Conservation (phyloP, 164 flowering plant species). For the Echeveria elegans region DNA sequence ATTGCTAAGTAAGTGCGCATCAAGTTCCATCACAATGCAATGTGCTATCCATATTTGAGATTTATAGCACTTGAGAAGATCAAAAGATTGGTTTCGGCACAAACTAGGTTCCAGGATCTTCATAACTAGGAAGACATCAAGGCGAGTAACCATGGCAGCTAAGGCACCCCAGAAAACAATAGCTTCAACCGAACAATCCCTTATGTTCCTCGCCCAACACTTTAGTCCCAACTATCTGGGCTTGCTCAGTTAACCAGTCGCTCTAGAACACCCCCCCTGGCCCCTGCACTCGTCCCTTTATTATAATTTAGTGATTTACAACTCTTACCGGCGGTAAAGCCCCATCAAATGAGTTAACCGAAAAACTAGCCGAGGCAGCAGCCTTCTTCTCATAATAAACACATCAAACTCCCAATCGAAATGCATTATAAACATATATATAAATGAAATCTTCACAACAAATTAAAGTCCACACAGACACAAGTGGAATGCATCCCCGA, state of each 20-base stretch:
- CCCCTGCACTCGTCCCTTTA: slow-evolving; percentile 85
- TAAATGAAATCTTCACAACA: too few relatives aligned
- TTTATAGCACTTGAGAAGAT: slow-evolving; percentile 8
- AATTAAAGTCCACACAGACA: too few relatives aligned
- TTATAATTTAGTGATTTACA: too few relatives aligned
- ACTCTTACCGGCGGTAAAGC: slow-evolving; percentile 77
- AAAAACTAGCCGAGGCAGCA: too few relatives aligned
- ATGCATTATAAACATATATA: too few relatives aligned
- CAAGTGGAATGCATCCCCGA: too few relatives aligned
- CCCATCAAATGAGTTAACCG: too few relatives aligned
- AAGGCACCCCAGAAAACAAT: slow-evolving; percentile 57
- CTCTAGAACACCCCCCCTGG: slow-evolving; percentile 84
- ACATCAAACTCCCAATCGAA: too few relatives aligned
- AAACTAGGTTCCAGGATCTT: slow-evolving; percentile 65
- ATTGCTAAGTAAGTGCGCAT: too few relatives aligned
- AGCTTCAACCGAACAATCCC: slow-evolving; percentile 50
- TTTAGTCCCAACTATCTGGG: slow-evolving; percentile 49
- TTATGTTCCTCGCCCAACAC: slow-evolving; percentile 56
- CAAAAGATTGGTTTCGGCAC: slow-evolving; percentile 49
- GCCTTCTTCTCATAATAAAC: too few relatives aligned
- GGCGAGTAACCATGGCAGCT: slow-evolving; percentile 61
- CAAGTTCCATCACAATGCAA: too few relatives aligned
- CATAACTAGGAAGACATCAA: slow-evolving; percentile 50
- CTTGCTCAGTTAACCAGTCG: slow-evolving; percentile 83
- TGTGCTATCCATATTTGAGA: too few relatives aligned